A percentile compares a stretch with the other conserved stretches of the same genome.
phyloP scores from a whole-genome alignment of 2,329 filamentous ascomycete species.

The Microdochium bolleyi region DNA sequence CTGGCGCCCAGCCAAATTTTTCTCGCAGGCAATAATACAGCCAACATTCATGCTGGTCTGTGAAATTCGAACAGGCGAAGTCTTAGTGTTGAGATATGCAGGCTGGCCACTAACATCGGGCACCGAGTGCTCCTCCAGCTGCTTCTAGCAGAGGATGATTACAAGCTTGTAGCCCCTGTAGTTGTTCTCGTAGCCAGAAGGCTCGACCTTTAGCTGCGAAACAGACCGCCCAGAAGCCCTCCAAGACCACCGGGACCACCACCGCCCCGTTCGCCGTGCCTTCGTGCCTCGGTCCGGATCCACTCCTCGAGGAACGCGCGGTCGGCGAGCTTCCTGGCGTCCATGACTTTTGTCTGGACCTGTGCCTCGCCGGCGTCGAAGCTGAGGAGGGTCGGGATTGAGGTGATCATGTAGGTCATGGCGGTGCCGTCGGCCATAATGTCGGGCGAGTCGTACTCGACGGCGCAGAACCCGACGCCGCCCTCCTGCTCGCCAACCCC shows the following conservation, averaged over 20 bases:
- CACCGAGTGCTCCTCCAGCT: too few species aligned
- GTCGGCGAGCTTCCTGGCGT: constrained; percentile 40
- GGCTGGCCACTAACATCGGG: too few species aligned
- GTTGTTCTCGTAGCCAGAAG: background rate
- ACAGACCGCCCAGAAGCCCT: constrained; percentile 18
- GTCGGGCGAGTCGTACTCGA: constrained; percentile 52
- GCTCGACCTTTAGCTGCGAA: constrained; percentile 18
- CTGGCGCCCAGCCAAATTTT: background rate
- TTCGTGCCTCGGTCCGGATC: constrained; percentile 41
- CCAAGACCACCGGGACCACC: constrained; percentile 27
- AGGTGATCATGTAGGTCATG: constrained; percentile 49
- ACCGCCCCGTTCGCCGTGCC: constrained; percentile 34
- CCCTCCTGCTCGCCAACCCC: constrained; percentile 47
- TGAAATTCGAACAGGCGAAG: background rate
- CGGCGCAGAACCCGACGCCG: constrained; percentile 42
- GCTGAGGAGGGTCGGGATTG: constrained; percentile 48
- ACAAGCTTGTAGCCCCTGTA: too few species aligned
- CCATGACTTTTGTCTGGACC: constrained; percentile 37
- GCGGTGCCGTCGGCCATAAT: constrained; percentile 41
- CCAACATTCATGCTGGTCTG: background rate
- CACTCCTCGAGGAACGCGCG: constrained; percentile 42
- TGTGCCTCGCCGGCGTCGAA: constrained; percentile 49
- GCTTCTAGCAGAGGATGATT: too few species aligned
- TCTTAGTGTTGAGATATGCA: background rate
- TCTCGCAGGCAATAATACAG: background rate